phyloP scores from a whole-genome alignment of 768 basidiomycete genomes.

The Rhodocollybia butyracea region DNA sequence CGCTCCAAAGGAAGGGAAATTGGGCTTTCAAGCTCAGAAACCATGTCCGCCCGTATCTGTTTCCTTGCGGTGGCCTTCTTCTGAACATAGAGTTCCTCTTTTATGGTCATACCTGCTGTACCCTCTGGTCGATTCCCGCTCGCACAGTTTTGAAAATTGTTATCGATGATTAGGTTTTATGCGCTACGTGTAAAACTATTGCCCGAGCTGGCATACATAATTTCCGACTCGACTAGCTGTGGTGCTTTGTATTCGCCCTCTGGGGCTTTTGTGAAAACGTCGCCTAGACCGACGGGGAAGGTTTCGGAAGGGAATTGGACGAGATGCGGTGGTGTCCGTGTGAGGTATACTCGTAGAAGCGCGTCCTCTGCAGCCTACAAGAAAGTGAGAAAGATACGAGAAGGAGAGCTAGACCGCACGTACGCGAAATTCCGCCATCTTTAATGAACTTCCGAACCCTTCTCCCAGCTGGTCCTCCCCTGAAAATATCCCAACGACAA shows the following conservation, averaged over 20 bases:
- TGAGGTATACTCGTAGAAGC: constrained; percentile 78
- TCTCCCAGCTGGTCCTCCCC: constrained; percentile 86
- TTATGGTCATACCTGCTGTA: too few species aligned
- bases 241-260: constrained; percentile 51
- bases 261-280: constrained; percentile 46
- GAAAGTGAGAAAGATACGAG: constrained; percentile 3
- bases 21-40: too few species aligned
- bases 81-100: too few species aligned
- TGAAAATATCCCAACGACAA: constrained; percentile 93
- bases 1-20: too few species aligned
- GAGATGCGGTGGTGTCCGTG: constrained; percentile 65
- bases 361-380: constrained; percentile 82
- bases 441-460: constrained; percentile 88
- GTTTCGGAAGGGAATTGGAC: constrained; percentile 73
- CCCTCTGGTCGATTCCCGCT: too few species aligned
- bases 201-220: constrained; percentile 67
- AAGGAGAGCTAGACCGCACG: constrained; percentile 20
- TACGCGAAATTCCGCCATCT: constrained; percentile 94
- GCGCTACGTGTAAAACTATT: constrained; percentile 31
- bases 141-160: too few species aligned
- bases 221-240: constrained; percentile 57
- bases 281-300: constrained; percentile 54
- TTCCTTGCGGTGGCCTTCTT: too few species aligned
- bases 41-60: too few species aligned
- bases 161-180: background rate